Base-by-base conservation (phyloP, 345 rosid genomes). In the Citrus hindsii region DNA sequence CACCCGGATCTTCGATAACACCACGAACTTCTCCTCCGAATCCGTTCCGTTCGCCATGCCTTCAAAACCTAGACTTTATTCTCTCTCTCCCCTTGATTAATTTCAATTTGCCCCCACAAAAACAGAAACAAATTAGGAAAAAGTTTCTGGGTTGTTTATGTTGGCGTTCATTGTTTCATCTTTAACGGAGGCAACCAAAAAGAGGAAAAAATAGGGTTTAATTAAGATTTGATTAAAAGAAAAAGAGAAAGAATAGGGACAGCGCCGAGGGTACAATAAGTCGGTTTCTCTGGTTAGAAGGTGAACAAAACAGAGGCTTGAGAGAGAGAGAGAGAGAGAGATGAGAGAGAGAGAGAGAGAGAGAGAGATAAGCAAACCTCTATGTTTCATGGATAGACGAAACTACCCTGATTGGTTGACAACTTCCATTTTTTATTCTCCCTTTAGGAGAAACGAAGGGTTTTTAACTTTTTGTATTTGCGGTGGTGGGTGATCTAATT, bases 11-110 rank as follows among this genome's bases (percentile, higher is more conserved):
- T 81, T 88, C 7, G 93, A 88, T 55, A 81, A 74, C 38, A 79
- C 82, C 84, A 91, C 73, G 40, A 80, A 83, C 85, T 88, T 64
- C 22, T 64, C 92, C 53, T 88, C 90, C 70, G 89, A 67, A 30
- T 79, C 84, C 61, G 88, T 84, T 46, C 90, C 90, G 75, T 87
- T 88, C 65, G 93, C 93, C 95, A 90, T 90, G 67, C 62, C 74
- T n/a, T 37, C 70, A 46, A 19, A 42, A 22, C 73, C 81, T 32
- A 25, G 13, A 69, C 14, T 66, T 53, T 59, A 22, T 25, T 35
- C 10, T 25, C 38, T 12, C 18, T 40, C 25, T 30, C 21, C 22
- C 5, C n/a, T 75, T 3, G 24, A 21, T 9, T 27, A n/a, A 33
- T 32, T 6, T 58, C 76, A 73, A 72, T 12, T 58, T 33, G 6